phyloP scores from a whole-genome alignment of 2,329 filamentous ascomycete species.

The Epichloe scottii region DNA sequence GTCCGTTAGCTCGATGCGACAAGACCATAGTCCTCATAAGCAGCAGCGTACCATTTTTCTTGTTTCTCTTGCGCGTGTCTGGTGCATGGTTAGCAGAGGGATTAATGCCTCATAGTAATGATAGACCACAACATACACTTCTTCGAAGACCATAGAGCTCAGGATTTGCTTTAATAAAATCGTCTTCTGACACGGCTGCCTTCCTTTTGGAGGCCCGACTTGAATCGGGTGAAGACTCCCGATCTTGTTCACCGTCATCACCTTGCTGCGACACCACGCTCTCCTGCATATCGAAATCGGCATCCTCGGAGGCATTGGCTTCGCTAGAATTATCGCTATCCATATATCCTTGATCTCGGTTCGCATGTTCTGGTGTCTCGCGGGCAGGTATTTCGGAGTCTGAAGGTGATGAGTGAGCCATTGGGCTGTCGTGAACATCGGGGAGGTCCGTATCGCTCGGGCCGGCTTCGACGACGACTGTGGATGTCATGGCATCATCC shows the following conservation, averaged over 20 bases:
- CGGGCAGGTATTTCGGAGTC: conserved; percentile 29
- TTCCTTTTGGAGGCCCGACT: conserved; percentile 63
- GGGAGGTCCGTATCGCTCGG: conserved; percentile 59
- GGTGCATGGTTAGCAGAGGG: conserved; percentile 8
- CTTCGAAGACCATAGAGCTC: conserved; percentile 88
- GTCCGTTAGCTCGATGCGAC: conserved; percentile 2
- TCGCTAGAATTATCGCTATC: conserved; percentile 35
- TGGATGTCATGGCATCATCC: conserved; percentile 30
- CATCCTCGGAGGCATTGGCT: conserved; percentile 51
- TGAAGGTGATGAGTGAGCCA: conserved; percentile 32
- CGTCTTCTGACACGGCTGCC: conserved; percentile 55
- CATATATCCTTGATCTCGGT: conserved; percentile 28
- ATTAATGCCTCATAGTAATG: conserved; percentile 15
- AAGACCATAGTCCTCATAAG: background rate
- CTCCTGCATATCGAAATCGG: conserved; percentile 64
- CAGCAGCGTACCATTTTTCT: conserved; percentile 43
- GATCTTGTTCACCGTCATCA: conserved; percentile 35
- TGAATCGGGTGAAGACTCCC: conserved; percentile 60
- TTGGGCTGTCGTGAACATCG: conserved; percentile 50
- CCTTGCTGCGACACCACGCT: conserved; percentile 34
- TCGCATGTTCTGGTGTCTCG: conserved; percentile 26
- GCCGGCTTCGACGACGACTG: conserved; percentile 23
- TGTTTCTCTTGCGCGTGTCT: conserved; percentile 46
- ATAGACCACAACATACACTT: conserved; percentile 53
- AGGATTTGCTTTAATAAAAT: conserved; percentile 81